These are phyloP conservation scores for Aureobasidium namibiae DNA, from an alignment of 2,329 filamentous ascomycete species.

Conservation along the genomic window DNA sequence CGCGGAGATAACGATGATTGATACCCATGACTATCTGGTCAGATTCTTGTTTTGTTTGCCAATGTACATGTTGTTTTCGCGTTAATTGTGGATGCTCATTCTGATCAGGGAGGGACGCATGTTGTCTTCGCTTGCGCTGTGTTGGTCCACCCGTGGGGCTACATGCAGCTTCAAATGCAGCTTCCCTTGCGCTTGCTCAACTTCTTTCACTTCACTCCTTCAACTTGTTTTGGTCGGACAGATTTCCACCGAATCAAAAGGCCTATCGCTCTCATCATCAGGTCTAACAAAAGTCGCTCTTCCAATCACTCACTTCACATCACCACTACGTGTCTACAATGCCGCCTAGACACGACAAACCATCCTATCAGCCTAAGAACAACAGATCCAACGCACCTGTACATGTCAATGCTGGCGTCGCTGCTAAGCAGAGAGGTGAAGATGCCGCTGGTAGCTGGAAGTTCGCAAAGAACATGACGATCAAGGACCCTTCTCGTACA, in stretches of 20 bases:
- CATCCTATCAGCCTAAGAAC: not conserved
- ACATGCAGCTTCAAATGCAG: not conserved
- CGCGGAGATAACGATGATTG: conserved; percentile 9
- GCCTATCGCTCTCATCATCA: not conserved
- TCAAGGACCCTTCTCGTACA: not conserved
- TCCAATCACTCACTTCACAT: not conserved
- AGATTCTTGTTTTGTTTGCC: not conserved
- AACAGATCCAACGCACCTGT: not conserved
- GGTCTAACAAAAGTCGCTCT: not conserved
- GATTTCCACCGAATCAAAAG: not conserved
- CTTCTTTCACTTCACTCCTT: not conserved
- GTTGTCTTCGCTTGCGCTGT: not conserved
- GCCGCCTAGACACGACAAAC: not conserved
- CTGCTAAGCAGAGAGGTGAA: not conserved
- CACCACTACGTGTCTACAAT: not conserved
- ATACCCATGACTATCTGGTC: conserved; percentile 2
- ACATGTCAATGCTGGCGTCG: not conserved
- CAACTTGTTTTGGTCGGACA: not conserved
- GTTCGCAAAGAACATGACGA: not conserved
- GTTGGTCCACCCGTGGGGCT: not conserved
- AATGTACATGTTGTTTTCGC: not conserved
- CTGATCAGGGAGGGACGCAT: not conserved
- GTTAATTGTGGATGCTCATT: not conserved
- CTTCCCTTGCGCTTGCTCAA: not conserved
- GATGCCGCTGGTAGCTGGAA: not conserved